Evolutionary conservation across 2,329 filamentous ascomycete species (phyloP).

Genomic region (Pyrenophora teres): DNA sequence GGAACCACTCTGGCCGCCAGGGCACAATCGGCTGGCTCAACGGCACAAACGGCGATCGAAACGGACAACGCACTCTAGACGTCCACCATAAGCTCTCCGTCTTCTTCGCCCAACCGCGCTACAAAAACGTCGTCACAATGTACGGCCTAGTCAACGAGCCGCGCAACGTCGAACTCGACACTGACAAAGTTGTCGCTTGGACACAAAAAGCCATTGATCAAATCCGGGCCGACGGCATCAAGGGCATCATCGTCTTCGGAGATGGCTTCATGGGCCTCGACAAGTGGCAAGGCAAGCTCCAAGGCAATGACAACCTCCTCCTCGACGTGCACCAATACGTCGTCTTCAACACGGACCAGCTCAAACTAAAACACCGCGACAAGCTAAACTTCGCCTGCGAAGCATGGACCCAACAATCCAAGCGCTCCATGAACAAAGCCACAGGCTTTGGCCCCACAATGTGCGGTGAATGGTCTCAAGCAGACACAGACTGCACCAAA

Average conservation of each 20-base stretch:
- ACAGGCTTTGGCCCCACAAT: conserved; percentile 92
- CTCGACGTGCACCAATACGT: conserved; percentile 99
- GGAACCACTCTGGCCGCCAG: conserved; percentile 91
- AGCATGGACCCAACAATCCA: conserved; percentile 82
- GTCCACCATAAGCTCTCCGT: conserved; percentile 83
- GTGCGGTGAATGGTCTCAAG: conserved; percentile 96
- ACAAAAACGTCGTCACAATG: conserved; percentile 88
- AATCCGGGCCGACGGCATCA: conserved; percentile 77
- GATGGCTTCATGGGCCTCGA: conserved; percentile 91
- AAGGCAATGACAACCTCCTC: conserved; percentile 71
- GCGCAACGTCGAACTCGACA: conserved; percentile 72
- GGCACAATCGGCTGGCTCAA: conserved; percentile 87
- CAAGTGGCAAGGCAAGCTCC: conserved; percentile 87
- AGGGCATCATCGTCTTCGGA: conserved; percentile 77
- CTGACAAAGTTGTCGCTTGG: conserved; percentile 75
- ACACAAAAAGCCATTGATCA: conserved; percentile 72
- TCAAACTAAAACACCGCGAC: conserved; percentile 77
- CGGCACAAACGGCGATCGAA: conserved; percentile 79
- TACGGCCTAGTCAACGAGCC: conserved; percentile 97
- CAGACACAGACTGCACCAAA: conserved; percentile 89
- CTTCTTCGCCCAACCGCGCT: conserved; percentile 93
- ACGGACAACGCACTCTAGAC: conserved; percentile 80
- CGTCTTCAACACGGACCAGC: conserved; percentile 91
- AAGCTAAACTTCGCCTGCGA: conserved; percentile 88
- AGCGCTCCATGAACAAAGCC: conserved; percentile 69